phyloP scores from a whole-genome alignment of 805 yeast genomes.

The Peterozyma xylosa region DNA sequence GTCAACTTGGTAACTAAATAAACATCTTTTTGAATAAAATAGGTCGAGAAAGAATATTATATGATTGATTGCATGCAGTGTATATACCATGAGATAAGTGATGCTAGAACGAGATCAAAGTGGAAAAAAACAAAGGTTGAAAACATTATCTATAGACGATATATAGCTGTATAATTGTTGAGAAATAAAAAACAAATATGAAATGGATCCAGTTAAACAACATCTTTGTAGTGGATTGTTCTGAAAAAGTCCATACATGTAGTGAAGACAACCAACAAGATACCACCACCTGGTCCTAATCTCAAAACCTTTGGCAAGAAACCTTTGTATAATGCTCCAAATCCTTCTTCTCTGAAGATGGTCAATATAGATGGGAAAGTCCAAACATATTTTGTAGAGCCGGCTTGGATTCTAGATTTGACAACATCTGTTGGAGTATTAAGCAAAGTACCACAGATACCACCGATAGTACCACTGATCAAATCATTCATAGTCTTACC shows the following conservation, averaged over 20 bases:
- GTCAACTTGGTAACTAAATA: too few species aligned
- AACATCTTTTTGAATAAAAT: too few species aligned
- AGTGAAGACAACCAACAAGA: constrained; percentile 92
- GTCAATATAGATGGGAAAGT: constrained; percentile 70
- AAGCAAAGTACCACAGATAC: constrained; percentile 89
- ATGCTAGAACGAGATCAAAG: too few species aligned
- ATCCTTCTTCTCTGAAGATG: constrained; percentile 87
- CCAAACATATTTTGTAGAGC: constrained; percentile 86
- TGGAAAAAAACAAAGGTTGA: too few species aligned
- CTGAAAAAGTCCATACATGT: constrained; percentile 92
- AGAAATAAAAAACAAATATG: too few species aligned
- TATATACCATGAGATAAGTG: too few species aligned
- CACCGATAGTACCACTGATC: constrained; percentile 92
- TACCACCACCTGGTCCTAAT: constrained; percentile 99
- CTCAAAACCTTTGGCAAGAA: constrained; percentile 95
- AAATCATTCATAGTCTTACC: constrained; percentile 83
- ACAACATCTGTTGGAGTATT: constrained; percentile 98
- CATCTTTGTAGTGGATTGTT: constrained; percentile 30
- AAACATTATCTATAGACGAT: too few species aligned
- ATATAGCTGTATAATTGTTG: too few species aligned
- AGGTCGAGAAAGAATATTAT: too few species aligned
- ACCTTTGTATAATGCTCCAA: constrained; percentile 87
- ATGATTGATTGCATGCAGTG: too few species aligned
- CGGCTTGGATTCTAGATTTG: constrained; percentile 94
- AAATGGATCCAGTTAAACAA: not conserved